Percentiles rank a stretch among this genome's conserved stretches.
Evolutionary conservation across 2,329 filamentous ascomycete genomes (phyloP).

Genomic region (Clarireedia homoeocarpa): DNA sequence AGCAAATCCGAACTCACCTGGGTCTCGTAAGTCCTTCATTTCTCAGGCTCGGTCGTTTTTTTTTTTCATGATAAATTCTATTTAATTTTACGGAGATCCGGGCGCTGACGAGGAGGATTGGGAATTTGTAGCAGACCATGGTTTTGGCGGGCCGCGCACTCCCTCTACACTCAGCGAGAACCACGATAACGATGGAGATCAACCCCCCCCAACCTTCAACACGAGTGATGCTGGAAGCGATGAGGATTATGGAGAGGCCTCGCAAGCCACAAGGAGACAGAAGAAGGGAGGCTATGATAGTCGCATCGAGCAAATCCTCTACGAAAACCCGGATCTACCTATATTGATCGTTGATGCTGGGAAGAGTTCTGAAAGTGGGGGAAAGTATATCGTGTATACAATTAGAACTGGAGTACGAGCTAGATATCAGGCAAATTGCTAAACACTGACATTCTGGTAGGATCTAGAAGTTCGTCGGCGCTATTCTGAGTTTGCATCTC

Average conservation of each 20-base stretch:
- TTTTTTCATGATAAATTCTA: conserved; percentile 29
- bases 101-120: conserved; percentile 38
- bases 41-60: not conserved
- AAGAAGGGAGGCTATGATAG: conserved; percentile 90
- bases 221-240: conserved; percentile 40
- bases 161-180: conserved; percentile 61
- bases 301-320: conserved; percentile 93
- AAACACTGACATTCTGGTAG: conserved; percentile 38
- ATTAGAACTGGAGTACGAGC: conserved; percentile 77
- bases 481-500: conserved; percentile 93
- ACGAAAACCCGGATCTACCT: conserved; percentile 83
- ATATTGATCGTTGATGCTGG: conserved; percentile 92
- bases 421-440: not conserved
- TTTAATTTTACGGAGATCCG: conserved; percentile 27
- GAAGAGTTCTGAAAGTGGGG: conserved; percentile 87
- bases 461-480: conserved; percentile 90
- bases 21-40: conserved; percentile 39
- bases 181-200: conserved; percentile 29
- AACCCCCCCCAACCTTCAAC: conserved; percentile 24
- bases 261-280: conserved; percentile 42
- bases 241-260: conserved; percentile 37
- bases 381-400: conserved; percentile 93
- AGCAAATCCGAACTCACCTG: conserved; percentile 56
- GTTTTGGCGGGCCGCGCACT: conserved; percentile 37
- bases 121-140: conserved; percentile 39